phyloP scores from a whole-genome alignment of 2,329 filamentous ascomycete genomes.

The Nemania diffusa region DNA sequence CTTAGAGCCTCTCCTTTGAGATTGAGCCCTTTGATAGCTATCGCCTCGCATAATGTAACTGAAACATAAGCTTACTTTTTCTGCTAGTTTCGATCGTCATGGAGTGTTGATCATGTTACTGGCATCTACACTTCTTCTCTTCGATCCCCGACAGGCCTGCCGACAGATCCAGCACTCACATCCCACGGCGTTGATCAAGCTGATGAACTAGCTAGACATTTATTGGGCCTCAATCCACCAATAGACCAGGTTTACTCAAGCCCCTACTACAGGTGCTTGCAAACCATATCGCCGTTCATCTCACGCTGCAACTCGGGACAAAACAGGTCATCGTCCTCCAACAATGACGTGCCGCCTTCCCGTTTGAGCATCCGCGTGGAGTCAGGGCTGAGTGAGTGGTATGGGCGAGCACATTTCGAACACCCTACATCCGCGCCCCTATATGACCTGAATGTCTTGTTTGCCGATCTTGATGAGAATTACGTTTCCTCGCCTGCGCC shows the following conservation, averaged over 20 bases:
- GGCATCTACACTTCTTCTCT: conserved; percentile 80
- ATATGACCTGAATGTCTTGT: conserved; percentile 70
- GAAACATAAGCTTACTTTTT: conserved; percentile 40
- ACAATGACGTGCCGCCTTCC: conserved; percentile 34
- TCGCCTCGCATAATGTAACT: conserved; percentile 16
- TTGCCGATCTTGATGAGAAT: conserved; percentile 68
- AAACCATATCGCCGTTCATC: conserved; percentile 80
- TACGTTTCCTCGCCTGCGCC: conserved; percentile 75
- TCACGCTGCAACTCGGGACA: conserved; percentile 52
- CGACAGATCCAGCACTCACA: conserved; percentile 87
- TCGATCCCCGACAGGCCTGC: conserved; percentile 85
- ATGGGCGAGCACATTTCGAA: conserved; percentile 83
- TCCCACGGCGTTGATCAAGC: conserved; percentile 88
- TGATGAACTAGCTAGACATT: conserved; percentile 75
- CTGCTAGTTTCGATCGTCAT: conserved; percentile 87
- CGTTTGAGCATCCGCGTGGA: conserved; percentile 63
- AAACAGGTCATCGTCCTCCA: neutral
- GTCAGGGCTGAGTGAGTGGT: conserved; percentile 82
- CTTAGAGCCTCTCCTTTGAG: neutral
- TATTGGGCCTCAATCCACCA: conserved; percentile 70
- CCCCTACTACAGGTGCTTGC: conserved; percentile 87
- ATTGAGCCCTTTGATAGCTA: neutral
- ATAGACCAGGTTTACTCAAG: conserved; percentile 84
- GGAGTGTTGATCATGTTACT: conserved; percentile 83
- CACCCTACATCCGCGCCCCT: conserved; percentile 82